phyloP scores from a whole-genome alignment of 2,329 filamentous ascomycete species.

The Ceratocystis huliohia region DNA sequence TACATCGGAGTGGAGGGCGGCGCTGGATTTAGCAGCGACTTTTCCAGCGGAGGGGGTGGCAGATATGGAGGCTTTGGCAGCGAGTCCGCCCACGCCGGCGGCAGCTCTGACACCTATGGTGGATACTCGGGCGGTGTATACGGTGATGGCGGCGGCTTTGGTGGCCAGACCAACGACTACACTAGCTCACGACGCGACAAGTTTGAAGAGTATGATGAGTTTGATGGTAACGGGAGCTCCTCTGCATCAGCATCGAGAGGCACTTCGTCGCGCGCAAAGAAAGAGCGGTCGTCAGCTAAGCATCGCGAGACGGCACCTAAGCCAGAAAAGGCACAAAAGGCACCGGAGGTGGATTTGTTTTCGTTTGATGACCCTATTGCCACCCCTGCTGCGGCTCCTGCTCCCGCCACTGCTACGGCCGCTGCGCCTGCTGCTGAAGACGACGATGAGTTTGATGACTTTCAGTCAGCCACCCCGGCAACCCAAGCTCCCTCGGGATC shows the following conservation, averaged over 20 bases:
- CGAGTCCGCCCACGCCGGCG: conserved; percentile 61
- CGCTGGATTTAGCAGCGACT: conserved; percentile 39
- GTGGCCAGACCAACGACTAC: conserved; percentile 62
- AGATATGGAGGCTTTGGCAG: conserved; percentile 88
- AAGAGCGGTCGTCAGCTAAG: conserved; percentile 29
- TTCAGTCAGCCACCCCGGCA: conserved; percentile 70
- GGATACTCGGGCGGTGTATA: conserved; percentile 65
- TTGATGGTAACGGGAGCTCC: conserved; percentile 56
- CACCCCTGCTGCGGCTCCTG: conserved; percentile 34
- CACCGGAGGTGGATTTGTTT: conserved; percentile 83
- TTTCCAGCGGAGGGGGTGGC: conserved; percentile 37
- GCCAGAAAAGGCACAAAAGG: conserved; percentile 43
- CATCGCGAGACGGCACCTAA: conserved; percentile 52
- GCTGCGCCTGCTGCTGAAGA: conserved; percentile 35
- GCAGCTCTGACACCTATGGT: conserved; percentile 36
- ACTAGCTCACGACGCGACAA: conserved; percentile 50
- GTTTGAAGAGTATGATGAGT: conserved; percentile 97
- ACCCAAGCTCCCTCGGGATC: conserved; percentile 33
- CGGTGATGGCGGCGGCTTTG: conserved; percentile 90
- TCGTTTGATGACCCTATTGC: conserved; percentile 65
- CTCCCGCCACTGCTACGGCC: conserved; percentile 24
- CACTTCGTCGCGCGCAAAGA: conserved; percentile 14
- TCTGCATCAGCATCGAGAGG: conserved; percentile 38
- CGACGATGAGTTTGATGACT: conserved; percentile 95
- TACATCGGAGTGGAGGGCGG: conserved; percentile 91